Percentiles rank a stretch among this genome's conserved stretches.
Evolutionary conservation across 2,329 filamentous ascomycete species (phyloP).

Genomic region (Talaromyces sp.): DNA sequence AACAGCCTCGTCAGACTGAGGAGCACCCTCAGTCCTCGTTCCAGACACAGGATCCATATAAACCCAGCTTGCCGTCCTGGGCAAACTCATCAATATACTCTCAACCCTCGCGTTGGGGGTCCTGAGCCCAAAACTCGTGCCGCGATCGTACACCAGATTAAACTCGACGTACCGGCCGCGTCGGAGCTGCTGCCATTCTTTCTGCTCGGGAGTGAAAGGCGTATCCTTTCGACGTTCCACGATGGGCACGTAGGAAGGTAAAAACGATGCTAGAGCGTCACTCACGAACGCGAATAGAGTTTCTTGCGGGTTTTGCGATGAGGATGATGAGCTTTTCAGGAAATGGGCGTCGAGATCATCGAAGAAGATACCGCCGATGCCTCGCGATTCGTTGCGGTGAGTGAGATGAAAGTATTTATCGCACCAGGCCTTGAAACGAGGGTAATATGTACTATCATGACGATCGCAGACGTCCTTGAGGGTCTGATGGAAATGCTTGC

Average conservation of each 20-base stretch:
- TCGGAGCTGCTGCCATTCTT: slow-evolving; percentile 93
- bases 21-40: slow-evolving; percentile 34
- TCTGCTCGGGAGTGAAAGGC: slow-evolving; percentile 79
- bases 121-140: slow-evolving; percentile 88
- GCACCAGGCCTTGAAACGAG: slow-evolving; percentile 96
- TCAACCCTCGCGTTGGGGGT: slow-evolving; percentile 88
- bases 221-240: slow-evolving; percentile 84
- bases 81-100: slow-evolving; percentile 96
- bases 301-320: slow-evolving; percentile 74
- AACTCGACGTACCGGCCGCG: slow-evolving; percentile 97
- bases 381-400: slow-evolving; percentile 79
- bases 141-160: slow-evolving; percentile 93
- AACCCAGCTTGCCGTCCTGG: slow-evolving; percentile 85
- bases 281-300: slow-evolving; percentile 85
- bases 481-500: slow-evolving; percentile 89
- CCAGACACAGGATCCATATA: slow-evolving; percentile 72
- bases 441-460: slow-evolving; percentile 88
- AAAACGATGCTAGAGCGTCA: slow-evolving; percentile 77
- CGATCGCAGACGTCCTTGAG: slow-evolving; percentile 91
- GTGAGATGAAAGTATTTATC: slow-evolving; percentile 96
- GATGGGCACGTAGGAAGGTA: slow-evolving; percentile 88
- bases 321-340: slow-evolving; percentile 33
- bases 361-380: slow-evolving; percentile 96
- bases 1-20: not conserved
- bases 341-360: slow-evolving; percentile 75